Base-by-base conservation (phyloP, 768 basidiomycete species). In the Tricholoma terreum region DNA sequence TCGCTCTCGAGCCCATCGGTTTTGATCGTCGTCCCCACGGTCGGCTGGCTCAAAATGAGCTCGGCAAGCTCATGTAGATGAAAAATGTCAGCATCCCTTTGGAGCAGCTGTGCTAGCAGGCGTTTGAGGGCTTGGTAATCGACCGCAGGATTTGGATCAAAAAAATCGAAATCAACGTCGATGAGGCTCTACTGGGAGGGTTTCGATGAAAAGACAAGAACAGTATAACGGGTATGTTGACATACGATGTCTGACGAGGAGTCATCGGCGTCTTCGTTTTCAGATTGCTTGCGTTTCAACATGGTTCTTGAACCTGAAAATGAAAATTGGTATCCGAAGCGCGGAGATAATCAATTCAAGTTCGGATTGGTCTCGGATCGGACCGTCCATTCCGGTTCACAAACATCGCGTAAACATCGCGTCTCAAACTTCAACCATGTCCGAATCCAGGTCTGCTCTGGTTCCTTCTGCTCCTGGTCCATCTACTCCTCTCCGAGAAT, bases 91-190 rank as follows among this genome's bases (percentile, higher is more conserved):
- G 92, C 86, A 67, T 98, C 96, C 36, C 77, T 73, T 22, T 84
- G 79, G 62, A 92, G 85, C 24, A 90, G 84, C 69, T 92, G 90
- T 0, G 67, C 67, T 12, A 89, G 69, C 1, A 92, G 79, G 0
- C 90, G 82, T 55, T 91, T 90, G 66, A 96, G 77, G 2, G 94
- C 92, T 60, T 90, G 86, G 68, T 89, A 97, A 74, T 98, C 95
- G 64, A 91, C 73, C 22, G 70, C 80, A 2, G 90, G 84, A 62
- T 90, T 87, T 6, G 92, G 85, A 69, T 92, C 87, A 79, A 92
- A 95, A 69, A 97, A 98, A 62, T 97, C 94, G 66, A 98, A 98
- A 66, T 89, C 87, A 62, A 95, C 88, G 71, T 95, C 83, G 73
- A 95, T 80, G 64, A 88, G 80, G 67, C 77, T 81, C 81, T 84